Conservation (phyloP, 2,329 filamentous ascomycete species). For the Exophiala calicioides region DNA sequence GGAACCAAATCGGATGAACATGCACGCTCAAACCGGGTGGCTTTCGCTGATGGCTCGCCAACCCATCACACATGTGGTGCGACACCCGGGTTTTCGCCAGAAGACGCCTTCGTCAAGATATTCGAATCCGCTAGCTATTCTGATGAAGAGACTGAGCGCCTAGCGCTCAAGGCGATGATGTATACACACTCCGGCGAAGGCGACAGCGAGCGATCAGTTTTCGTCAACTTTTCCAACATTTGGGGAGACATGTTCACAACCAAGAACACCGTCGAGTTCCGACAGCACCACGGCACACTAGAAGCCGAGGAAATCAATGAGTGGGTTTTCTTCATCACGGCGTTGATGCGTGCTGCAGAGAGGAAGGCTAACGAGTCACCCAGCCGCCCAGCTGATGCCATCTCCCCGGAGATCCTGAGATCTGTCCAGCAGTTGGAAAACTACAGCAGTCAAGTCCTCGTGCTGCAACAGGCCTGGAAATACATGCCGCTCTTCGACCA, state of each 20-base stretch:
- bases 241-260: neutral
- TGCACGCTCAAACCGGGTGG: slow-evolving; percentile 2
- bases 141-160: slow-evolving; percentile 1
- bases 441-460: neutral
- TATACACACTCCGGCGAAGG: neutral
- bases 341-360: slow-evolving; percentile 20
- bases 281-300: slow-evolving; percentile 22
- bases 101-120: slow-evolving; percentile 9
- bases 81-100: neutral
- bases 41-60: neutral
- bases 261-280: slow-evolving; percentile 20
- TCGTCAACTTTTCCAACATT: slow-evolving; percentile 21
- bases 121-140: slow-evolving; percentile 4
- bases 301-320: slow-evolving; percentile 9
- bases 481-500: slow-evolving; percentile 9
- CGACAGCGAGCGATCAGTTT: neutral
- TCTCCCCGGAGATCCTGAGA: neutral
- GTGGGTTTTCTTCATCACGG: slow-evolving; percentile 21
- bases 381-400: neutral
- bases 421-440: neutral
- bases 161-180: neutral
- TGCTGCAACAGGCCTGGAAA: slow-evolving; percentile 6
- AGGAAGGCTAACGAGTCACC: slow-evolving; percentile 10
- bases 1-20: slow-evolving; percentile 3
- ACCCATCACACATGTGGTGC: neutral